A percentile compares a stretch with the other conserved stretches of the same genome.
Conservation (phyloP, 805 yeast species). For the Vanderwaltozyma verrucispora region DNA sequence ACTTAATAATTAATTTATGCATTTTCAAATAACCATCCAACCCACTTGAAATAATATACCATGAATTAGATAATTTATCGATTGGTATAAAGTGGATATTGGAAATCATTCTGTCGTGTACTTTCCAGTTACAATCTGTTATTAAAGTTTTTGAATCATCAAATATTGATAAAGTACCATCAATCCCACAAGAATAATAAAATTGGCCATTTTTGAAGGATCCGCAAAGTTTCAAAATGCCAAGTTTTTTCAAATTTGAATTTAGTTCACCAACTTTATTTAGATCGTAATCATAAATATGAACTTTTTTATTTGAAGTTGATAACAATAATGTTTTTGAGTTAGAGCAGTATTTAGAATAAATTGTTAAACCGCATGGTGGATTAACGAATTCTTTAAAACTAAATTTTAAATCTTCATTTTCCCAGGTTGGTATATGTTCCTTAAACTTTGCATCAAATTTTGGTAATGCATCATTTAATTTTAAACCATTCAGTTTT, state of each 20-base stretch:
- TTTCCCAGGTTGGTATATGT: conserved; percentile 14
- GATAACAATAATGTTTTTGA: conserved; percentile 5
- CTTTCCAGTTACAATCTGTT: conserved; percentile 8
- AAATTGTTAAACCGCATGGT: neutral
- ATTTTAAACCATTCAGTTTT: conserved; percentile 7
- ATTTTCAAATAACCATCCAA: conserved; percentile 43
- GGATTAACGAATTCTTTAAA: neutral
- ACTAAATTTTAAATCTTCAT: neutral
- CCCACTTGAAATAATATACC: conserved; percentile 45
- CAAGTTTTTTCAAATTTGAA: neutral
- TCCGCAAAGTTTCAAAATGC: conserved; percentile 17
- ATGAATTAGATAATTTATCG: conserved; percentile 8
- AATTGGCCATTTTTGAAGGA: conserved; percentile 3
- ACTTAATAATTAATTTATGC: conserved; percentile 23
- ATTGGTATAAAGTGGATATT: conserved; percentile 22
- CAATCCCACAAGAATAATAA: conserved; percentile 17
- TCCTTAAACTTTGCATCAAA: neutral
- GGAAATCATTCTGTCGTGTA: conserved; percentile 33
- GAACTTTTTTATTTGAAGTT: conserved; percentile 7
- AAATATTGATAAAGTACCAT: conserved; percentile 15
- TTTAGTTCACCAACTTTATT: neutral
- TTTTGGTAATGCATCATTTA: conserved; percentile 7
- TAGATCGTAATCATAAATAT: conserved; percentile 2
- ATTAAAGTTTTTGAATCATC: conserved; percentile 2
- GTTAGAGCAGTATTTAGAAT: conserved; percentile 1